Percentiles rank a stretch among this genome's conserved stretches.
These are phyloP conservation scores for Suillus lakei DNA, from an alignment of 768 basidiomycete species.

Conservation along the genomic window DNA sequence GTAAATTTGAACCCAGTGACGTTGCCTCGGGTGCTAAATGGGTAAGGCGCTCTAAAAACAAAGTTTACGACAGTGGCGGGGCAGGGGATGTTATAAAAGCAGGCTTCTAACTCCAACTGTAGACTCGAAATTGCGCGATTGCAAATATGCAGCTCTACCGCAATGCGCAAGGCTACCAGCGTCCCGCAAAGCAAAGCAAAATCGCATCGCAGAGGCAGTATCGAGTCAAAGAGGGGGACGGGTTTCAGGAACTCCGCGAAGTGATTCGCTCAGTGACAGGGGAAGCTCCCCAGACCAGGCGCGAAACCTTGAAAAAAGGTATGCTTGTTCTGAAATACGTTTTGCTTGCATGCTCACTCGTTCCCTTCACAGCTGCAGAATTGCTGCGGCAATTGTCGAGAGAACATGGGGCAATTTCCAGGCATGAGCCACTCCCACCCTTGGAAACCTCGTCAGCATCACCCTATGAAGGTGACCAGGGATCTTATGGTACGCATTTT, in stretches of 20 bases:
- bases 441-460: neutral
- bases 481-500: neutral
- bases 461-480: neutral
- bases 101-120: neutral
- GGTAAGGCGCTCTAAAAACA: neutral
- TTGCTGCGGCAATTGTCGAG: neutral
- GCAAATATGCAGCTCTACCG: neutral
- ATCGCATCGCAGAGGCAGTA: conserved; percentile 31
- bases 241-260: conserved; percentile 35
- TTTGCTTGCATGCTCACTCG: neutral
- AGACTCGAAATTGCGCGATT: neutral
- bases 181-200: conserved; percentile 10
- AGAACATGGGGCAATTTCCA: conserved; percentile 1
- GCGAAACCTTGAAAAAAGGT: conserved; percentile 33
- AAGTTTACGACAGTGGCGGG: neutral
- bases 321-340: too few relatives aligned
- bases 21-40: neutral
- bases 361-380: conserved; percentile 6
- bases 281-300: conserved; percentile 30
- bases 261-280: conserved; percentile 29
- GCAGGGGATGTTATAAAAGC: neutral
- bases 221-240: conserved; percentile 34
- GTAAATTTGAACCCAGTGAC: neutral
- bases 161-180: neutral
- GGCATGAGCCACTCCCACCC: conserved; percentile 3